Base-by-base conservation (phyloP, 768 basidiomycete genomes). In the Tephrocybe rancida region DNA sequence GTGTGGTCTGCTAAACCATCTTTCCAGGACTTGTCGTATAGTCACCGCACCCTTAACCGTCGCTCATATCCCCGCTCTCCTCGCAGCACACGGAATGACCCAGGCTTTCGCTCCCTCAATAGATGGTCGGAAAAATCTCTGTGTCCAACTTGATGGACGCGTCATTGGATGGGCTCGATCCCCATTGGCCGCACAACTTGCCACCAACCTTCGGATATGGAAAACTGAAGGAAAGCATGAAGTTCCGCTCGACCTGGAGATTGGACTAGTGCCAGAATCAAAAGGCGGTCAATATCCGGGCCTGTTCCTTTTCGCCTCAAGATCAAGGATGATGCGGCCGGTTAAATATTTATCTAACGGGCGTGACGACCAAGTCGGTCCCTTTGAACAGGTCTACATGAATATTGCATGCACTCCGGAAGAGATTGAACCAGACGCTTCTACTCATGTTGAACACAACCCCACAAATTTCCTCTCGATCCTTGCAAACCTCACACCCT, bases 311-410 rank as follows among this genome's bases (percentile, higher is more conserved):
- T 99, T 99, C 72, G 83, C 92, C 21, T 83, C 86, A 7, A 80
- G 83, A 51, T 83, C 92, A 32, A 79, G 97, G 61, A 97, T 99
- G 94, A 99, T 99, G 97, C 81, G 97, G 43, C 95, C 97, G 6
- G 96, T 98, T 51, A 95, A 89, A 66, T 96, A 89, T 70, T 74
- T 98, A 37, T 76, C 78, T 51, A 98, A 98, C 67, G 90, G 89
- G 19, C 80, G 80, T 57, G 80, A 90, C 57, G 97, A 99, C 68
- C 90, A 91, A 67, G 80, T 98, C 50, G 97, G 97, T 3, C 82
- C 96, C 7, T 99, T 99, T 63, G 97, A 99, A 70, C 97, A 99
- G 73, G 97, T 98, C 5, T 99, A 98, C 68, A 94, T 98, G 93
- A 92, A 99, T 66, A 92, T 99, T 66, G 96, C 97, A 2, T 88